Evolutionary conservation across 208 protist genomes (phyloP), one percentile per base, ranked within the genome.

Genomic region (Phytomonas serpens): DNA sequence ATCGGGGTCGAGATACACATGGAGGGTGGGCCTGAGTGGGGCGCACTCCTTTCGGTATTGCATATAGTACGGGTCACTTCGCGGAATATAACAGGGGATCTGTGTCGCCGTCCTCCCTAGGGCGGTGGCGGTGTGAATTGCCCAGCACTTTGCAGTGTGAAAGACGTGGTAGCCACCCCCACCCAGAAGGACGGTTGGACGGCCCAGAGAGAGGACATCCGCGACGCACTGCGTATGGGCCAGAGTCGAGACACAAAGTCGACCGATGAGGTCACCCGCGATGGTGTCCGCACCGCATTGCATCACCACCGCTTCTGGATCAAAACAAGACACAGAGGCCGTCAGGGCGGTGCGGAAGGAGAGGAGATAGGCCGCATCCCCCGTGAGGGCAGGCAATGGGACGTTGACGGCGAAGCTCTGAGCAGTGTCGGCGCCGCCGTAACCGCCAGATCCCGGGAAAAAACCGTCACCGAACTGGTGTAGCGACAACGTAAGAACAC

Each of bases 401-500:
- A 99, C 95, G 79, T 99, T 99, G 10, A 87, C 78, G 11, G 93
- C 85, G 72, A 94, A 94, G 76, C 82, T 85, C 52, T 70, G 72
- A 10, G 78, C 83, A 14, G 75, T 78, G 40, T 74, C 74, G 27
- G 73, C 67, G 2, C 42, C 38, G 42, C 67, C 67, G 73, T 74
- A 90, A 68, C 80, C 82, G 23, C 98, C 98, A 23, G 97, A 99
- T 52, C 98, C 97, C n/a, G 98, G 98, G 77, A 99, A 99, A 74
- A 98, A 99, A 32, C 94, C 89, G 37, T 97, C 94, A 11, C 92
- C 95, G 81, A 95, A 99, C 80, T 99, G 99, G 80, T 99, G 99
- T 70, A 99, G 97, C 14, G 98, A 99, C 23, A 99, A 82, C 4
- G 98, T 99, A 91, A 99, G 97, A n/a, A 99, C 99, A n/a, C 98